phyloP scores from a whole-genome alignment of 345 rosid genomes.

The Pistacia integerrima region DNA sequence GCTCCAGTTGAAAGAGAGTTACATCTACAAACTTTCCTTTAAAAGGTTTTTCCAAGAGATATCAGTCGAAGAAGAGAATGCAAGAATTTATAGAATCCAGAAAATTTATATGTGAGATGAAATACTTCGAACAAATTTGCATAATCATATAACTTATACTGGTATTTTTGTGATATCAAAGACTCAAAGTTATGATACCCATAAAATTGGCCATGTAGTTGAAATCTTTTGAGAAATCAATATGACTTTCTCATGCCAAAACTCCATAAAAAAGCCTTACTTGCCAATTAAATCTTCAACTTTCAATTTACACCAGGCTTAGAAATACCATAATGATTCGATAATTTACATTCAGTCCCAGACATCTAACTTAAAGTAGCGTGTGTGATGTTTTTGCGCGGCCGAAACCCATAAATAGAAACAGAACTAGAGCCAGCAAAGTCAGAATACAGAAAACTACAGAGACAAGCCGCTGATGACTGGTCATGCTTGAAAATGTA shows the following conservation, averaged over 20 bases:
- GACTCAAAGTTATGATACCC: background rate
- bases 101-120: no score
- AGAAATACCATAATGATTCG: background rate
- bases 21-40: no score
- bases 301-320: background rate
- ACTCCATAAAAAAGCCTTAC: background rate
- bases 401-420: slow-evolving; percentile 18
- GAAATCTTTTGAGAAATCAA: background rate
- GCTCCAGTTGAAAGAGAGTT: no score
- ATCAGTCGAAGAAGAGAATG: no score
- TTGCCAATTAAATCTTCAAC: background rate
- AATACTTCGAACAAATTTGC: no score
- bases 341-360: slow-evolving; percentile 14
- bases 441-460: slow-evolving; percentile 14
- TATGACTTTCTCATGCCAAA: background rate
- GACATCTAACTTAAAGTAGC: slow-evolving; percentile 9
- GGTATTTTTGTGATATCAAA: no score
- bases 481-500: background rate
- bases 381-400: slow-evolving; percentile 10
- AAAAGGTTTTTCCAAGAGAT: no score
- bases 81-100: no score
- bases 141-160: no score
- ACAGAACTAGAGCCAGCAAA: slow-evolving; percentile 28
- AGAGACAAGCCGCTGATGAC: slow-evolving; percentile 2
- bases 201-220: background rate